Evolutionary conservation across 169 alveolate species (phyloP).

Genomic region (Eimeria sp.): DNA sequence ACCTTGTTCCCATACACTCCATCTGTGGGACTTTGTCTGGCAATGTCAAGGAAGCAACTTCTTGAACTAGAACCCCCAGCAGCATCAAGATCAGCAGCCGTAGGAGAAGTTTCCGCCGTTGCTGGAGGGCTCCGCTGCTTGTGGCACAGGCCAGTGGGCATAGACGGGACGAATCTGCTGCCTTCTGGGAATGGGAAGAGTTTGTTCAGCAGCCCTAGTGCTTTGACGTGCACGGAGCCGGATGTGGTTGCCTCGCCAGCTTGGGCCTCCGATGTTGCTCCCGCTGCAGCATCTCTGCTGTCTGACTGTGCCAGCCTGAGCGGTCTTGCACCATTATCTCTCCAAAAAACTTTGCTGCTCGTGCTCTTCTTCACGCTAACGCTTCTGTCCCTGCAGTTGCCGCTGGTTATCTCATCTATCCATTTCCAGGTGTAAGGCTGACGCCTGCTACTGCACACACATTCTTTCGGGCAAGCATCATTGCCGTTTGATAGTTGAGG

Average conservation of each 20-base stretch:
- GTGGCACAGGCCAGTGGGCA: background rate
- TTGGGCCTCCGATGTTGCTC: slow-evolving; percentile 13
- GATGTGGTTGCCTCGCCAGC: background rate
- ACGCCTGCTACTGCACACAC: background rate
- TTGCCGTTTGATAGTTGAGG: background rate
- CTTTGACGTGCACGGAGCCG: background rate
- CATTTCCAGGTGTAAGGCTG: background rate
- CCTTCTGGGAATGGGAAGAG: slow-evolving; percentile 66
- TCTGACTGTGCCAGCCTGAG: background rate
- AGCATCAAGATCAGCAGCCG: background rate
- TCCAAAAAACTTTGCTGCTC: background rate
- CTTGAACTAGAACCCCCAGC: background rate
- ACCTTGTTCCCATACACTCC: background rate
- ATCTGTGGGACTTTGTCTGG: background rate
- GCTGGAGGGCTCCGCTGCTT: background rate
- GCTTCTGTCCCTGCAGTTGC: background rate
- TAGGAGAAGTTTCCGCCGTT: background rate
- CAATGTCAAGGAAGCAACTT: background rate
- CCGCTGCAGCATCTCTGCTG: background rate
- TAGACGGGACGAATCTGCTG: slow-evolving; percentile 1
- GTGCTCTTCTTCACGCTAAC: background rate
- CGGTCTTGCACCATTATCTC: background rate
- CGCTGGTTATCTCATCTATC: background rate
- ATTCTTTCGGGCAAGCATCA: background rate
- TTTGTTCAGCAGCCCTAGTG: background rate